Evolutionary conservation across 2,329 filamentous ascomycete species (phyloP).

Genomic region (Aureobasidium sp.): DNA sequence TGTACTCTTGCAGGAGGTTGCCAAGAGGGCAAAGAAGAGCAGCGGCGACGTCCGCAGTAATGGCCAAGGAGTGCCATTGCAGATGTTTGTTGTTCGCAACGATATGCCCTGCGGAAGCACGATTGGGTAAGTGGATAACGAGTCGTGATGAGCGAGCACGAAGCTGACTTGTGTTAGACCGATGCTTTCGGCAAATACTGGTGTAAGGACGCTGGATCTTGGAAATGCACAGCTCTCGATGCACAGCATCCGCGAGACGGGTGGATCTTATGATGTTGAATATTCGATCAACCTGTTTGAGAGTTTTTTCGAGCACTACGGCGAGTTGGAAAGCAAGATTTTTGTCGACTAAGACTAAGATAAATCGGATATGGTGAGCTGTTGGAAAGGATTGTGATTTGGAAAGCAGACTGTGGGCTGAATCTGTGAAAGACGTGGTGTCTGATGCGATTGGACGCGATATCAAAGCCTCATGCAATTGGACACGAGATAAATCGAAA

Average conservation of each 20-base stretch:
- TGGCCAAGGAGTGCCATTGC: slow-evolving; percentile 67
- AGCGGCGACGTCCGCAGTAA: slow-evolving; percentile 41
- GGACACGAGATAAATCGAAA: too few species aligned
- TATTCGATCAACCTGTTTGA: slow-evolving; percentile 80
- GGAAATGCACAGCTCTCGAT: slow-evolving; percentile 93
- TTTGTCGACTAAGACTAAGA: slow-evolving; percentile 21
- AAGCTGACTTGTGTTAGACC: slow-evolving; percentile 39
- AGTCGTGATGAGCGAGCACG: neutral
- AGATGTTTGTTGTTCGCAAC: slow-evolving; percentile 94
- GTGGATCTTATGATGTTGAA: slow-evolving; percentile 79
- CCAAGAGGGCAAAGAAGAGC: slow-evolving; percentile 49
- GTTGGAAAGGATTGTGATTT: too few species aligned
- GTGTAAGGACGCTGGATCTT: slow-evolving; percentile 81
- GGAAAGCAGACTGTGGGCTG: too few species aligned
- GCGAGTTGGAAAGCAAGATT: slow-evolving; percentile 56
- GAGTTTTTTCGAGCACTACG: slow-evolving; percentile 79
- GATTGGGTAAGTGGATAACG: slow-evolving; percentile 53
- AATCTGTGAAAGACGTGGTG: too few species aligned
- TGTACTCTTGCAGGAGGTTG: slow-evolving; percentile 82
- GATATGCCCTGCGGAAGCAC: slow-evolving; percentile 92
- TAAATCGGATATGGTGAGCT: too few species aligned
- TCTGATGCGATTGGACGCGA: too few species aligned
- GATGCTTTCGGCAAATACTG: slow-evolving; percentile 84
- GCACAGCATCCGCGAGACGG: slow-evolving; percentile 94
- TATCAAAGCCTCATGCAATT: too few species aligned